Evolutionary conservation across 2,329 filamentous ascomycete genomes (phyloP), one percentile per base, ranked within the genome.

Genomic region (Colletotrichum gloeosporioides): DNA sequence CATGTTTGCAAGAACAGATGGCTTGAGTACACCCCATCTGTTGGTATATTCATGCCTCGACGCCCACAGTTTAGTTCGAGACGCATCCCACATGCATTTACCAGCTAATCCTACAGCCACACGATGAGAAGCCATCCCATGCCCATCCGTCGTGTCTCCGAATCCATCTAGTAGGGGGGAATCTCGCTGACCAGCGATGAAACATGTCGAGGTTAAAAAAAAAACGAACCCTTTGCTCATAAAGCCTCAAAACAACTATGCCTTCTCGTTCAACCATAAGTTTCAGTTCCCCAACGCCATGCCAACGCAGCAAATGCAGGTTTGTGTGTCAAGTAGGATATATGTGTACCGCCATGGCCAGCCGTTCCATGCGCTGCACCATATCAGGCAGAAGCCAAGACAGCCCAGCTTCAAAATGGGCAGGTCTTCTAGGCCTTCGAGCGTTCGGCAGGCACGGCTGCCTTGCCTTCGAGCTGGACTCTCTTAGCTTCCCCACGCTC

Each of bases 401-500:
- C 39, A 63, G 31, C 44, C 44, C 31, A 53, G 44, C 18, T 55
- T 75, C 63, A 73, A 8, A 22, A 49, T 22, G 57, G 44, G 3
- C 25, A 27, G 13, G 27, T 34, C 39, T 13, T 69, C 73, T 76
- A 76, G 49, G 70, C 73, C 34, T 63, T 76, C 9, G 39, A 49
- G 36, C 73, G 73, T 39, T 76, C 76, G 7, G 66, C 63, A 49
- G 77, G 61, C 18, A 49, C 61, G 2, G 61, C 61, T 22, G 69
- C 62, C 36, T 77, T 77, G 8, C 72, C 73, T 34, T 78, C 77
- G 8, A 78, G 65, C 9, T 77, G 77, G 7, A 77, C 53, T 29
- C 77, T 73, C 78, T 87, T 87, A 10, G 81, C 79, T 18, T 84
- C 83, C 39, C 81, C 80, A 62, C 80, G 80, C 15, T 81, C 79